Evolutionary conservation across 1,284 basidiomycete genomes (phyloP).

Genomic region (Inonotus hispidus): DNA sequence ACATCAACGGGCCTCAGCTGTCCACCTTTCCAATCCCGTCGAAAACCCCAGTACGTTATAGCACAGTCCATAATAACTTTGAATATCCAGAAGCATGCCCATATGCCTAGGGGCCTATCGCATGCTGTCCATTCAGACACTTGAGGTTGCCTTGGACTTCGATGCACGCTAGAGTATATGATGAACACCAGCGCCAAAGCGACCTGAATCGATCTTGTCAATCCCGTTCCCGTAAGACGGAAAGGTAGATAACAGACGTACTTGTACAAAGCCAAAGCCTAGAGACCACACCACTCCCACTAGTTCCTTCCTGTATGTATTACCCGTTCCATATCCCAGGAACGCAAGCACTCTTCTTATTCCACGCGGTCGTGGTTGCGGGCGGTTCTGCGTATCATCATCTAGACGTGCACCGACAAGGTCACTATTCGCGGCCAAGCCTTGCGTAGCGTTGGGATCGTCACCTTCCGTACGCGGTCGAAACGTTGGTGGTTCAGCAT

Average conservation of each 20-base stretch:
- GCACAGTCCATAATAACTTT: conserved; percentile 47
- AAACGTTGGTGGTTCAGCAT: not conserved
- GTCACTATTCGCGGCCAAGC: not conserved
- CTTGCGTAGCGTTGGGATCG: not conserved
- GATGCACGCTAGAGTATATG: conserved; percentile 41
- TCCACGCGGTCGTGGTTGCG: not conserved
- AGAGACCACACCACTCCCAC: conserved; percentile 54
- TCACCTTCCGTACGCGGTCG: not conserved
- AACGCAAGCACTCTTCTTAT: conserved; percentile 34
- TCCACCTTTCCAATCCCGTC: conserved; percentile 37
- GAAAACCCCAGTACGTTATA: conserved; percentile 58
- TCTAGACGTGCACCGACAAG: not conserved
- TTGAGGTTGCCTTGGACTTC: conserved; percentile 41
- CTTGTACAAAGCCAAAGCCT: conserved; percentile 53
- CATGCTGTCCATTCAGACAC: conserved; percentile 63
- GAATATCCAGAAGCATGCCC: conserved; percentile 65
- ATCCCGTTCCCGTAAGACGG: not conserved
- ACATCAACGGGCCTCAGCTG: conserved; percentile 2
- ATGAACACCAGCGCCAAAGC: conserved; percentile 50
- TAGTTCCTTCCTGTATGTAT: conserved; percentile 49
- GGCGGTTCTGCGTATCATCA: not conserved
- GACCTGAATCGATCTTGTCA: conserved; percentile 33
- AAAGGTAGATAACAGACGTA: conserved; percentile 28
- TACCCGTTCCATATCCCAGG: conserved; percentile 53
- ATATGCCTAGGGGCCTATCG: conserved; percentile 59